A percentile compares a stretch with the other conserved stretches of the same genome.
Evolutionary conservation across 2,329 filamentous ascomycete species (phyloP).

Genomic region (Sporothrix brunneoviolacea): DNA sequence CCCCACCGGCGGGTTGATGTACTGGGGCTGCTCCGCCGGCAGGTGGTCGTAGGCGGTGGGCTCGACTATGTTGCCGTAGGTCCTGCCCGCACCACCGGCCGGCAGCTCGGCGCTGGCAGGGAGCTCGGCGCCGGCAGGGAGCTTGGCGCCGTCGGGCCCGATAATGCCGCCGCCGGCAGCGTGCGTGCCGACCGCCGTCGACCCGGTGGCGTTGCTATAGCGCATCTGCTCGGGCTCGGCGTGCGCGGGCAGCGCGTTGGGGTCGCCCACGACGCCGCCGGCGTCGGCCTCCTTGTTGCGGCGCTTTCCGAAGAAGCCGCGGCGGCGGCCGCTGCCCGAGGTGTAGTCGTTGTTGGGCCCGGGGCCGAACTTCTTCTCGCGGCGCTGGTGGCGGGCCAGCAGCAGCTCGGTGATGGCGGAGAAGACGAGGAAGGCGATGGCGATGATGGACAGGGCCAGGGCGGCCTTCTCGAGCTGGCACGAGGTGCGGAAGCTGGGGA

Average conservation of each 20-base stretch:
- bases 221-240: constrained; percentile 22
- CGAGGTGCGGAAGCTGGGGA: constrained; percentile 45
- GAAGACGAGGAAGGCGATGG: constrained; percentile 39
- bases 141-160: not conserved
- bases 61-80: not conserved
- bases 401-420: constrained; percentile 22
- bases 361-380: constrained; percentile 35
- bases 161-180: too few species aligned
- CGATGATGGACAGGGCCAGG: constrained; percentile 72
- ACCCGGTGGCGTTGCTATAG: constrained; percentile 31
- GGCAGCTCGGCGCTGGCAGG: too few species aligned
- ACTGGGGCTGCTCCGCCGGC: not conserved
- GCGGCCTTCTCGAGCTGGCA: constrained; percentile 72
- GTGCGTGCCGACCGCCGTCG: constrained; percentile 29
- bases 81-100: not conserved
- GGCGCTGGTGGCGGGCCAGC: constrained; percentile 27
- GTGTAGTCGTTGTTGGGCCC: constrained; percentile 36
- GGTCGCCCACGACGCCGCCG: constrained; percentile 16
- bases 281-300: constrained; percentile 17
- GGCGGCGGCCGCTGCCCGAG: constrained; percentile 28
- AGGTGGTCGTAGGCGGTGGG: too few species aligned
- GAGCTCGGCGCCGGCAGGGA: not conserved
- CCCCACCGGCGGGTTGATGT: not conserved
- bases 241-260: constrained; percentile 30
- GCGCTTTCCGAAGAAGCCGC: constrained; percentile 27